Conservation (phyloP, 352 stramenopile genomes). For the Phytophthora litchii region DNA sequence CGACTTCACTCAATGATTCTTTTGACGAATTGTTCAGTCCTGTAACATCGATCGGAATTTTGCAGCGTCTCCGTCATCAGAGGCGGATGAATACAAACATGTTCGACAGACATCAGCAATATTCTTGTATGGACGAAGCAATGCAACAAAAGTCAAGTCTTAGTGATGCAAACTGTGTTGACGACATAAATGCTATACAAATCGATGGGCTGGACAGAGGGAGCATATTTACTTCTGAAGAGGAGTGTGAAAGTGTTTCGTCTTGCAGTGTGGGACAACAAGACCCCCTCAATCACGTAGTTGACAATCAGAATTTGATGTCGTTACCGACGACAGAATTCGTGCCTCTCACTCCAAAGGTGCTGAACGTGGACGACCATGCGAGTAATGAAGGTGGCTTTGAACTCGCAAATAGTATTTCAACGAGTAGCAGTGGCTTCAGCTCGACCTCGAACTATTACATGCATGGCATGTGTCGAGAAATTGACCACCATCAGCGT, state of each 20-base stretch:
- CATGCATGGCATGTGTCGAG: constrained; percentile 7
- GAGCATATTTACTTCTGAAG: constrained; percentile 14
- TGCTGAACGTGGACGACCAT: constrained; percentile 6
- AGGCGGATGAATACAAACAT: constrained; percentile 14
- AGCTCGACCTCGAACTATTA: constrained; percentile 9
- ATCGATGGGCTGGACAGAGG: constrained; percentile 1
- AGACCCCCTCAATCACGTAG: not conserved
- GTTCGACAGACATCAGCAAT: constrained; percentile 1
- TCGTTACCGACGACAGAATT: constrained; percentile 5
- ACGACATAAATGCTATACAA: not conserved
- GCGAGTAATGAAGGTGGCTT: constrained; percentile 14
- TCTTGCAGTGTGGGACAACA: constrained; percentile 4
- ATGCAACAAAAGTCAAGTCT: not conserved
- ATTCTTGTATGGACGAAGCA: not conserved
- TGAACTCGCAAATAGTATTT: constrained; percentile 14
- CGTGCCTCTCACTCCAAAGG: constrained; percentile 9
- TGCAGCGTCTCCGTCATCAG: constrained; percentile 34
- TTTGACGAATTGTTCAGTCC: constrained; percentile 7
- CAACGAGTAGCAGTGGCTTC: constrained; percentile 17
- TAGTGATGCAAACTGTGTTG: not conserved
- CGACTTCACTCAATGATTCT: constrained; percentile 3
- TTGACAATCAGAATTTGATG: not conserved
- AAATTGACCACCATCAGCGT: constrained; percentile 28
- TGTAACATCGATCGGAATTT: constrained; percentile 24
- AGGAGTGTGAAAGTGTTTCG: constrained; percentile 11